Percentiles rank a stretch among this genome's conserved stretches.
Evolutionary conservation across 108 stramenopile genomes (phyloP).

Genomic region (Cyclostephanos tholiformis): DNA sequence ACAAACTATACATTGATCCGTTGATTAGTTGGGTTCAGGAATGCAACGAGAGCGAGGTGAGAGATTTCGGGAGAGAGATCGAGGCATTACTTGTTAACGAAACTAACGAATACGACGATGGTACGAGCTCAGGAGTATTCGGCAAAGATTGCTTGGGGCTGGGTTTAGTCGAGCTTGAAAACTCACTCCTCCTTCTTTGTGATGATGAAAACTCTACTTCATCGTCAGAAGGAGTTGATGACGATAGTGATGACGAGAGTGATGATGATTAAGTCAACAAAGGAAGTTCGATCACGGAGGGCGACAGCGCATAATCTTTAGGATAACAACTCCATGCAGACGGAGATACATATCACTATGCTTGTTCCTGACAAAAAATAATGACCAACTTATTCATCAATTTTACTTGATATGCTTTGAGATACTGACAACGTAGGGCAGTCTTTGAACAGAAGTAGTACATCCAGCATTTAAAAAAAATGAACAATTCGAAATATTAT

Average conservation of each 20-base stretch:
- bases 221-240: not conserved
- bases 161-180: conserved; percentile 6
- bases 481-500: not conserved
- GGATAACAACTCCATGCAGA: not conserved
- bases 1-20: conserved; percentile 80
- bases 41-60: conserved; percentile 30
- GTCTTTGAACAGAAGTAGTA: too few relatives aligned
- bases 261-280: not conserved
- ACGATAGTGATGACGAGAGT: not conserved
- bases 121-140: not conserved
- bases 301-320: too few relatives aligned
- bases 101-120: not conserved
- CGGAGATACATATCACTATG: too few relatives aligned
- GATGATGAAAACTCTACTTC: not conserved
- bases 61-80: conserved; percentile 27
- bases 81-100: conserved; percentile 5
- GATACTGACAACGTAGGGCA: too few relatives aligned
- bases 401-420: too few relatives aligned
- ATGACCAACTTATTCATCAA: too few relatives aligned
- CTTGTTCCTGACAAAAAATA: too few relatives aligned
- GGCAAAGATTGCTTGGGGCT: conserved; percentile 33
- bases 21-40: conserved; percentile 78
- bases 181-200: not conserved
- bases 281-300: too few relatives aligned
- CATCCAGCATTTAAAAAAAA: too few relatives aligned